A percentile compares a stretch with the other conserved stretches of the same genome.
These are phyloP conservation scores for Fusarium robinianum DNA, from an alignment of 2,329 filamentous ascomycete genomes.

Conservation along the genomic window DNA sequence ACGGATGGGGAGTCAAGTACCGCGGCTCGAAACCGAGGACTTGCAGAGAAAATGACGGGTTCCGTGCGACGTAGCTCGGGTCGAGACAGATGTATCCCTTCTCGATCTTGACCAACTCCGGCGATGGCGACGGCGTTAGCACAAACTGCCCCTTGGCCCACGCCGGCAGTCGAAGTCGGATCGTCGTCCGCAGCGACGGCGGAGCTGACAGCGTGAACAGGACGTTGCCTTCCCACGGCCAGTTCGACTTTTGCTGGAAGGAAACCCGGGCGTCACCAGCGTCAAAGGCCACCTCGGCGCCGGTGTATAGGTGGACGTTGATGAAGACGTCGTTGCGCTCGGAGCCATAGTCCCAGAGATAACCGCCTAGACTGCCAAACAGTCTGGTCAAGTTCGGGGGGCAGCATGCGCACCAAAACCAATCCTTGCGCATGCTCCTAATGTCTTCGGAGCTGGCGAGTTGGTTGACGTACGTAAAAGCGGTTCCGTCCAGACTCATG, in stretches of 20 bases:
- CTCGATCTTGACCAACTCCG: slow-evolving; percentile 26
- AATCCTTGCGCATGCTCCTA: slow-evolving; percentile 55
- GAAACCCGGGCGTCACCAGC: slow-evolving; percentile 41
- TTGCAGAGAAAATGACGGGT: slow-evolving; percentile 43
- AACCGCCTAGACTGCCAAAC: slow-evolving; percentile 60
- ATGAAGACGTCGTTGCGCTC: slow-evolving; percentile 43
- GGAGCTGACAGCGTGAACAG: slow-evolving; percentile 47
- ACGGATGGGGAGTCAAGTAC: slow-evolving; percentile 57
- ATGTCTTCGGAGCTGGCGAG: slow-evolving; percentile 57
- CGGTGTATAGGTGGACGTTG: slow-evolving; percentile 61
- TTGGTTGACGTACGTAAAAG: slow-evolving; percentile 66
- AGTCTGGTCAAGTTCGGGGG: slow-evolving; percentile 63
- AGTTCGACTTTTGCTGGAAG: slow-evolving; percentile 51
- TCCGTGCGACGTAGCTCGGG: slow-evolving; percentile 44
- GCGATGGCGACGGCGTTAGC: slow-evolving; percentile 42
- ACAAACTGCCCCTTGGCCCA: slow-evolving; percentile 49
- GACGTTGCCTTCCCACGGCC: slow-evolving; percentile 61
- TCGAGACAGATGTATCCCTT: slow-evolving; percentile 57
- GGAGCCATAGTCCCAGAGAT: slow-evolving; percentile 54
- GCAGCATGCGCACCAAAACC: slow-evolving; percentile 65
- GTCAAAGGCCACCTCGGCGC: slow-evolving; percentile 49
- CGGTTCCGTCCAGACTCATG: slow-evolving; percentile 59
- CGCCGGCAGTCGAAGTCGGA: slow-evolving; percentile 58
- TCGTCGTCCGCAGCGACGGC: slow-evolving; percentile 35
- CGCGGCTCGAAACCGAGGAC: slow-evolving; percentile 53